Evolutionary conservation across 179 eudicot species (phyloP), one percentile per base, ranked within the genome.

Genomic region (Spinacia oleracea): DNA sequence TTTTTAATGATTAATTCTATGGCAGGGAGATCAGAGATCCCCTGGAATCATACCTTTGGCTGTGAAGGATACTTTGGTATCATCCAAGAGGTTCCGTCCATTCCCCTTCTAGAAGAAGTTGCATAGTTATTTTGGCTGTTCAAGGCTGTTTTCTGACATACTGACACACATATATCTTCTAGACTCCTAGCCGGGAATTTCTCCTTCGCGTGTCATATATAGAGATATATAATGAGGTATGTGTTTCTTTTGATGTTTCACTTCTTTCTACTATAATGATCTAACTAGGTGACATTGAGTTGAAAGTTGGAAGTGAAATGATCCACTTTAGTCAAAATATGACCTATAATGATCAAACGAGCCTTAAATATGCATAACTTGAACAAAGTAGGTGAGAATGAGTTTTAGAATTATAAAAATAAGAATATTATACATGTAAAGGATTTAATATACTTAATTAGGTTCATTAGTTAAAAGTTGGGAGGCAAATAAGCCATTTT

Each of bases 11-110:
- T 80, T 63, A 3, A 50, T 72, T 50, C 45, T 70, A 80, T 76
- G 42, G 74, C 89, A 96, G 99, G 98, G 99, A 70, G 98, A 96
- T 86, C 99, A 96, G 85, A 90, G 98, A 85, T 96, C 99, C 78
- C 99, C 99, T 63, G 99, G 99, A 53, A 90, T 94, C 63, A 96
- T 96, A 84, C 99, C 99, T 16, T 88, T 96, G 89, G 99, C 99
- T 85, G 99, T 96, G 74, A 96, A 96, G 89, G 99, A 96, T 88
- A 93, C 98, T 82, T 96, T 80, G 90, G 99, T 78, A 94, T 96
- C 64, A 96, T 96, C 72, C 99, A 96, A 81, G 98, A 94, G 98
- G 99, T 96, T 88, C 34, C 72, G 68, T 81, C 27, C 71, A 76
- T 32, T 69, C 18, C 25, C 5, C 50, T 67, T 29, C 50, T 25